phyloP scores from a whole-genome alignment of 202 grass and related monocot genomes.

The Eragrostis tef region DNA sequence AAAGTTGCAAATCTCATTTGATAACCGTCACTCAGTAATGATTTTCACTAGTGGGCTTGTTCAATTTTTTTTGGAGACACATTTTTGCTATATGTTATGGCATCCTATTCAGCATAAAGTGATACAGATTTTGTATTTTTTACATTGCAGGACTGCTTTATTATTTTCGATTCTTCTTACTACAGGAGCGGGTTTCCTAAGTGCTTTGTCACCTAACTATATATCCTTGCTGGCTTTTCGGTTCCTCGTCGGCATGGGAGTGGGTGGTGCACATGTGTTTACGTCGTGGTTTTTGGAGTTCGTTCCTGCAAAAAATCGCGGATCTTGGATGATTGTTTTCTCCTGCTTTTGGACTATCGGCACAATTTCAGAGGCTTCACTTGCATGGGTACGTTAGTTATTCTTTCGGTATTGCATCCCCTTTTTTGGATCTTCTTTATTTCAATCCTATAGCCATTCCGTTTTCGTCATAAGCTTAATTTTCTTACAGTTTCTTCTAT shows the following conservation, averaged over 20 bases:
- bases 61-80: too few relatives aligned
- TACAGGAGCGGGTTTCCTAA: constrained; percentile 63
- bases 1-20: too few relatives aligned
- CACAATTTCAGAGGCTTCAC: constrained; percentile 75
- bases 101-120: too few relatives aligned
- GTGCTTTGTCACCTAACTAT: constrained; percentile 81
- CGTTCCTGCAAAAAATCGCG: constrained; percentile 76
- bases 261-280: constrained; percentile 74
- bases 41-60: too few relatives aligned
- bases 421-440: neutral
- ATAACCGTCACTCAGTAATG: too few relatives aligned
- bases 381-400: constrained; percentile 72
- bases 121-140: too few relatives aligned
- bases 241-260: constrained; percentile 77
- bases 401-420: neutral
- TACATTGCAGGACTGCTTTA: constrained; percentile 82
- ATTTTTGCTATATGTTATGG: neutral
- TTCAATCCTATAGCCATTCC: neutral
- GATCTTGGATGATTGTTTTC: constrained; percentile 82
- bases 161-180: constrained; percentile 77
- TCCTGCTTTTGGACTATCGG: constrained; percentile 78
- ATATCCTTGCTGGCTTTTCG: constrained; percentile 63
- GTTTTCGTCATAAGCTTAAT: neutral
- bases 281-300: constrained; percentile 96
- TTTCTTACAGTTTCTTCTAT: too few relatives aligned